Evolutionary conservation across 2,329 filamentous ascomycete species (phyloP).

Genomic region (Berkeleyomyces basicola): DNA sequence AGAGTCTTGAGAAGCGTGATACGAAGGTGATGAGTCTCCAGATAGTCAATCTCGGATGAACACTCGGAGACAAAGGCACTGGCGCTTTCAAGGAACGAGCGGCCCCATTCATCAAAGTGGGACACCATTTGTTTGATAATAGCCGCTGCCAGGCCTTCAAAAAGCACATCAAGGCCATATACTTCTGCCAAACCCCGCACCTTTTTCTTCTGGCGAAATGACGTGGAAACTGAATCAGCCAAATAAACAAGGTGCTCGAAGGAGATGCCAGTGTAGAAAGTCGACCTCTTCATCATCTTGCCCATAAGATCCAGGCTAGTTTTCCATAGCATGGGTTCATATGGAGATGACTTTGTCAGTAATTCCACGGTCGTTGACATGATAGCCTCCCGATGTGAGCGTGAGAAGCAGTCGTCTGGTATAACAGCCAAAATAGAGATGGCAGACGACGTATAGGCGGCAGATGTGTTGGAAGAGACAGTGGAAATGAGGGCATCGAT

Average conservation of each 20-base stretch:
- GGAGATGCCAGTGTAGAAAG: constrained; percentile 31
- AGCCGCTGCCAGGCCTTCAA: constrained; percentile 18
- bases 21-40: constrained; percentile 18
- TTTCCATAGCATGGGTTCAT: constrained; percentile 12
- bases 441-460: not conserved
- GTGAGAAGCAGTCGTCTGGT: constrained; percentile 14
- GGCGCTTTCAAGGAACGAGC: constrained; percentile 23
- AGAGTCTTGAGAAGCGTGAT: constrained; percentile 24
- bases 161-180: constrained; percentile 10
- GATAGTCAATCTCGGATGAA: constrained; percentile 10
- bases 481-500: constrained; percentile 11
- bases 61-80: constrained; percentile 16
- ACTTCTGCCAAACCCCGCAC: constrained; percentile 6
- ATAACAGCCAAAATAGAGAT: constrained; percentile 9
- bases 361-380: constrained; percentile 10
- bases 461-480: constrained; percentile 2
- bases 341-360: not conserved
- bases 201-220: constrained; percentile 3
- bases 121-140: constrained; percentile 29
- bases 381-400: constrained; percentile 12
- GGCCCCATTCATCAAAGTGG: constrained; percentile 27
- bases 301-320: constrained; percentile 15
- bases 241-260: constrained; percentile 24
- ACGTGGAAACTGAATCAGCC: constrained; percentile 20
- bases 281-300: constrained; percentile 34